phyloP scores from a whole-genome alignment of 805 yeast genomes.

The Naumovozyma castellii region DNA sequence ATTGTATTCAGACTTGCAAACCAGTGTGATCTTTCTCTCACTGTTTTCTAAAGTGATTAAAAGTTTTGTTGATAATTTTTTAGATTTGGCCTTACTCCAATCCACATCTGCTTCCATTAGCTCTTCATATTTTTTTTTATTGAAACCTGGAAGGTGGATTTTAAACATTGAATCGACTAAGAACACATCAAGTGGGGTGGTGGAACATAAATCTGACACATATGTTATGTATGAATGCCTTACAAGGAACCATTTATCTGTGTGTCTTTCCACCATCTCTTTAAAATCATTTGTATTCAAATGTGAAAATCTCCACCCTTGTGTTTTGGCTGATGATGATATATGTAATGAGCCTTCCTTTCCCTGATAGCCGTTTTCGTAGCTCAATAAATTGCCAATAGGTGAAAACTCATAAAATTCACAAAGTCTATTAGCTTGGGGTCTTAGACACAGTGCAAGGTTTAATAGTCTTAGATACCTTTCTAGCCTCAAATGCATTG shows the following conservation, averaged over 20 bases:
- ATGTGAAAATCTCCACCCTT: constrained; percentile 95
- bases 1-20: constrained; percentile 57
- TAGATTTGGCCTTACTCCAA: constrained; percentile 22
- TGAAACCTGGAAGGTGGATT: constrained; percentile 38
- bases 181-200: constrained; percentile 86
- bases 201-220: constrained; percentile 76
- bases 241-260: constrained; percentile 85
- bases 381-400: constrained; percentile 69
- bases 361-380: constrained; percentile 74
- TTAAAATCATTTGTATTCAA: constrained; percentile 66
- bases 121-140: constrained; percentile 23
- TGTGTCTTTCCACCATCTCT: constrained; percentile 84
- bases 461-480: constrained; percentile 58
- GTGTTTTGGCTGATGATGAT: constrained; percentile 73
- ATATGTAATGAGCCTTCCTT: constrained; percentile 82
- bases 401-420: constrained; percentile 88
- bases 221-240: constrained; percentile 77
- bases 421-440: constrained; percentile 74
- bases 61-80: constrained; percentile 43
- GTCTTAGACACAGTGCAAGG: constrained; percentile 50
- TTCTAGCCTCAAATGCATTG: constrained; percentile 39
- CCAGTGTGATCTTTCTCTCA: constrained; percentile 67
- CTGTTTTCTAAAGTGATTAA: constrained; percentile 55
- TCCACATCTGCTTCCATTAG: constrained; percentile 12
- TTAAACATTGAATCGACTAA: constrained; percentile 72